phyloP scores from a whole-genome alignment of 148 eudicot species.

The Bassia scoparia region DNA sequence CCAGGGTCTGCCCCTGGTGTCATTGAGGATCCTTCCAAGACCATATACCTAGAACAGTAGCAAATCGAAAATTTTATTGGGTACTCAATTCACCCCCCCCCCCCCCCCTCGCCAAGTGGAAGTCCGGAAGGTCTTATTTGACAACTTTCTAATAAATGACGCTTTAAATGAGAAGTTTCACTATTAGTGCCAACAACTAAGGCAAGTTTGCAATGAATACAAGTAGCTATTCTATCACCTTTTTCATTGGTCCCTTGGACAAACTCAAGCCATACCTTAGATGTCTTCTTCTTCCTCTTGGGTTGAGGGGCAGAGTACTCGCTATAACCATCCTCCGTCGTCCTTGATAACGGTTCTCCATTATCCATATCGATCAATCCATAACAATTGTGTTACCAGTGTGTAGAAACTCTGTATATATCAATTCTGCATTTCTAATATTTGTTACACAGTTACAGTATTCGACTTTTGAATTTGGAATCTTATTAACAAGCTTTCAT shows the following conservation, averaged over 20 bases:
- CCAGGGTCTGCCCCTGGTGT: too few species aligned
- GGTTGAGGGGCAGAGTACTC: not conserved
- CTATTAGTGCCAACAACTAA: not conserved
- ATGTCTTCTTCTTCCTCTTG: constrained; percentile 1
- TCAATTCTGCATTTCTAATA: too few species aligned
- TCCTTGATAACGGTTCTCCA: not conserved
- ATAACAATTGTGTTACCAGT: too few species aligned
- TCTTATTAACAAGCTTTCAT: too few species aligned
- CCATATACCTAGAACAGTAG: too few species aligned
- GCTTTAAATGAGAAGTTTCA: not conserved
- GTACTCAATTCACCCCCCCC: not conserved
- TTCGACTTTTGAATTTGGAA: too few species aligned
- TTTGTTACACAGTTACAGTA: too few species aligned
- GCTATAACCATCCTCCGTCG: not conserved
- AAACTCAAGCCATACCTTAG: not conserved
- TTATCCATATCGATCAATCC: too few species aligned
- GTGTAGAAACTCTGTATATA: too few species aligned
- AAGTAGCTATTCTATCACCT: not conserved
- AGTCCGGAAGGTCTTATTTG: not conserved
- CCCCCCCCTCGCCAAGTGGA: not conserved
- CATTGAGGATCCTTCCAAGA: too few species aligned
- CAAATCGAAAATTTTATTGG: too few species aligned
- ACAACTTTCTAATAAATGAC: constrained; percentile 1
- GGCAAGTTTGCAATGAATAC: not conserved
- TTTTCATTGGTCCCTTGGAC: not conserved